Evolutionary conservation across 768 basidiomycete species (phyloP), one percentile per base, ranked within the genome.

Genomic region (Macrolepiota albuminosa): DNA sequence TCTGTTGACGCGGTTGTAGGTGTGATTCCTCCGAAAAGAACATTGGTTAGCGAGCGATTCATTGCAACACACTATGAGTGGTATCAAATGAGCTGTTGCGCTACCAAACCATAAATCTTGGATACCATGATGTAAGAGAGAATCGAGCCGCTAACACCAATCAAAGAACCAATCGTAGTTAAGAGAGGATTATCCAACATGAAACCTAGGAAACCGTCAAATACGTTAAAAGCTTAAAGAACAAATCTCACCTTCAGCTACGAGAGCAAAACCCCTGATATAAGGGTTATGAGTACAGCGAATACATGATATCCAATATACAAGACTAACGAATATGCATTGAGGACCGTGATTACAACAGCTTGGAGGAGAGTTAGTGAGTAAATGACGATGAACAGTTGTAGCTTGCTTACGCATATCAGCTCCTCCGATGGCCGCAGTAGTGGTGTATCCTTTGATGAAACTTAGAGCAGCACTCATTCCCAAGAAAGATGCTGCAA

Each of bases 371-470:
- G 65, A 58, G 36, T 42, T 40, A 43, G 50, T 59, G n/a, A 50
- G 14, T 36, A 46, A 47, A 59, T 10, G 39, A 26, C n/a, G 34
- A 18, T 37, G 29, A 49, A 61, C 40, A 26, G 4, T 29, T 50
- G n/a, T 14, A 54, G 11, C 6, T 40, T 24, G 80, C 89, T 58
- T 66, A 93, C 91, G 93, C 93, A 95, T 95, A 68, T 95, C 93
- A 31, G 93, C 93, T 11, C 93, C 93, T 54, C 93, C 93, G 62
- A 95, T 91, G n/a, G 93, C 90, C 13, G 93, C 89, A 9, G 92
- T 93, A 2, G 90, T 91, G 0, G 93, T 95, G 71, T 80, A 89
- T 5, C 93, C 93, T 69, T 92, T 91, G 61, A 89, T 80, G 72
- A 94, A 94, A 67, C 90, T 93, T 55, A 95, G 76, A 2, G 84